Evolutionary conservation across 306 rosid genomes (phyloP).

Genomic region (Dryas drummondii): DNA sequence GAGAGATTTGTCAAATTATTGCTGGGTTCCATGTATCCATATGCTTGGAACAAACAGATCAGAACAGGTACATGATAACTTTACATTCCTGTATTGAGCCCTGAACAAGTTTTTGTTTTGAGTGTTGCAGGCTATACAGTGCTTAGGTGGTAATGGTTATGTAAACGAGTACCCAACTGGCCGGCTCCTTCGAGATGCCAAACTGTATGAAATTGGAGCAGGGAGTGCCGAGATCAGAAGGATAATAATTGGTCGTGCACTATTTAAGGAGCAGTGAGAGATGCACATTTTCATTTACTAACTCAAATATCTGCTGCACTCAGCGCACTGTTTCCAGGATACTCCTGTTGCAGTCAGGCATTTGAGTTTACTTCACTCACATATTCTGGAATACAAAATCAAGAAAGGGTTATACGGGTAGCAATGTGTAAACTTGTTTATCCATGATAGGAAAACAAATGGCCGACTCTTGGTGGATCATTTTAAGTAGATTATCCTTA

Average conservation of each 20-base stretch:
- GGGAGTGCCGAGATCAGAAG: conserved; percentile 94
- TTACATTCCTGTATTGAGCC: neutral
- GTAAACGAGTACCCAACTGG: conserved; percentile 88
- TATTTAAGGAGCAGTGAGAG: conserved; percentile 66
- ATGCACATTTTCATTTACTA: neutral
- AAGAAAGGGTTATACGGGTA: neutral
- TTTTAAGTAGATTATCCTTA: neutral
- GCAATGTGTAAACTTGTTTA: neutral
- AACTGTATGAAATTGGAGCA: conserved; percentile 85
- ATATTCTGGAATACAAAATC: neutral
- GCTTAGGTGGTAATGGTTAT: conserved; percentile 95
- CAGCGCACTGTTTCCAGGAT: neutral
- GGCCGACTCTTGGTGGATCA: neutral
- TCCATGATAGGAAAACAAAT: neutral
- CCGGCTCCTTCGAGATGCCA: conserved; percentile 86
- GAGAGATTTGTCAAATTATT: neutral
- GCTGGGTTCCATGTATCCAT: neutral
- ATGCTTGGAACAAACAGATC: neutral
- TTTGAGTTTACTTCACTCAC: conserved; percentile 9
- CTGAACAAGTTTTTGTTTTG: conserved; percentile 1
- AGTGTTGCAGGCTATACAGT: conserved; percentile 72
- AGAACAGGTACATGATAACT: neutral
- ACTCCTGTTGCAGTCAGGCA: neutral
- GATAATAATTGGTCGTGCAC: conserved; percentile 88
- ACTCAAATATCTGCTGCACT: neutral